Conservation (phyloP, 192 early-diverging fungal genomes). For the Phlyctochytrium bullatum region DNA sequence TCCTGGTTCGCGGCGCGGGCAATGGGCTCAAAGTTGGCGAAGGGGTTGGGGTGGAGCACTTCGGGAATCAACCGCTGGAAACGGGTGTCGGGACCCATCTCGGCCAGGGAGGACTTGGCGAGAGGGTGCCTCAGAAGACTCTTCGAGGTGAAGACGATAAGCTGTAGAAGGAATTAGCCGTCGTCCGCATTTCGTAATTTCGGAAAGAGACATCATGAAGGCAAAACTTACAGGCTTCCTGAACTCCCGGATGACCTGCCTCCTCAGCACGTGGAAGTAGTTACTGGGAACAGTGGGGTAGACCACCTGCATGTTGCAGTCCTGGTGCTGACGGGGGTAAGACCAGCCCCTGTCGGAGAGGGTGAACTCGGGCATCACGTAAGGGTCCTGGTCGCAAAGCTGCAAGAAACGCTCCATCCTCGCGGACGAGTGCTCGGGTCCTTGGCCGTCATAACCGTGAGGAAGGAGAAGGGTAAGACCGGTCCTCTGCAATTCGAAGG, state of each 20-base stretch:
- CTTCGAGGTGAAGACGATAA: conserved; percentile 81
- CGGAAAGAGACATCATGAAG: conserved; percentile 14
- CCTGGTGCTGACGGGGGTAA: conserved; percentile 88
- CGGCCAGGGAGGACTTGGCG: conserved; percentile 78
- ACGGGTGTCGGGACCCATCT: conserved; percentile 74
- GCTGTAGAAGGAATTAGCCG: conserved; percentile 28
- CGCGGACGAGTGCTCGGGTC: conserved; percentile 96
- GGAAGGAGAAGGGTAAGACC: conserved; percentile 92
- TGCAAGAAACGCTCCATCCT: conserved; percentile 95
- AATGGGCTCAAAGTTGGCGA: conserved; percentile 32
- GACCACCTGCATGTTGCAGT: conserved; percentile 97
- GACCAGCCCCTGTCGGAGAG: conserved; percentile 39
- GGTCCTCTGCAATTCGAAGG: conserved; percentile 63
- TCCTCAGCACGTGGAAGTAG: conserved; percentile 93
- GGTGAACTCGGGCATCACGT: conserved; percentile 52
- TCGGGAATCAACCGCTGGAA: conserved; percentile 96
- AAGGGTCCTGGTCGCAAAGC: conserved; percentile 93
- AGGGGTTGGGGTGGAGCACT: conserved; percentile 69
- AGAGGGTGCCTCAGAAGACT: conserved; percentile 89
- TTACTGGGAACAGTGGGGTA: conserved; percentile 97
- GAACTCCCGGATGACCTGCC: conserved; percentile 97
- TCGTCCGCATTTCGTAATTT: not conserved
- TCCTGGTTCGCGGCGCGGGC: conserved; percentile 16
- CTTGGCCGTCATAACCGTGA: conserved; percentile 98
- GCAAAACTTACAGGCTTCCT: conserved; percentile 76